These are phyloP conservation scores for Trichophyton rubrum DNA, from an alignment of 2,329 filamentous ascomycete species.

Conservation along the genomic window DNA sequence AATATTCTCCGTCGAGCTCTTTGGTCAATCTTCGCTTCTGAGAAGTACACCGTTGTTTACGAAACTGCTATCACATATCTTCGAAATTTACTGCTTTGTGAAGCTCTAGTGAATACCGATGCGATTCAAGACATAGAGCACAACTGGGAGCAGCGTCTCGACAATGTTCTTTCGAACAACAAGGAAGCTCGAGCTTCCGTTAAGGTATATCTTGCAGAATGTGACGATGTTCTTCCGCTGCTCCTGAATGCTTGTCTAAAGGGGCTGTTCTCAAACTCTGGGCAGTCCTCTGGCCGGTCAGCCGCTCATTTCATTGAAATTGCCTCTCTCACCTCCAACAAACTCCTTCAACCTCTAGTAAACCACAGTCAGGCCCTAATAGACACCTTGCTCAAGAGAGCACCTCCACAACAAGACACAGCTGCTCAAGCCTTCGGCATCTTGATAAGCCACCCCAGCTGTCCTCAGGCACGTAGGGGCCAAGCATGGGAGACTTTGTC, in stretches of 20 bases:
- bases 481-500: not conserved
- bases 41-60: constrained; percentile 31
- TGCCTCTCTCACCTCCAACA: constrained; percentile 43
- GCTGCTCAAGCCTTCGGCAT: constrained; percentile 65
- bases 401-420: constrained; percentile 37
- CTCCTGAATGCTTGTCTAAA: constrained; percentile 37
- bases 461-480: constrained; percentile 9
- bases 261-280: constrained; percentile 28
- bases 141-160: constrained; percentile 68
- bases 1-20: constrained; percentile 2
- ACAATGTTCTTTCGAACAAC: constrained; percentile 59
- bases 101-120: constrained; percentile 36
- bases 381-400: not conserved
- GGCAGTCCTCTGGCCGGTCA: constrained; percentile 32
- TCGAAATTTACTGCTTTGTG: constrained; percentile 47
- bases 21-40: not conserved
- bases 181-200: constrained; percentile 48
- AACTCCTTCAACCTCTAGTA: constrained; percentile 40
- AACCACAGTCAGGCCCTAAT: constrained; percentile 45
- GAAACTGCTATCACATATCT: constrained; percentile 59
- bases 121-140: constrained; percentile 29
- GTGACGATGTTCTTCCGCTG: constrained; percentile 26
- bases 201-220: constrained; percentile 23
- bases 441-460: constrained; percentile 51
- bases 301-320: constrained; percentile 43